Percentiles rank a stretch among this genome's conserved stretches.
phyloP scores from a whole-genome alignment of 331 rosid genomes.

The Rhamnella rubrinervis region DNA sequence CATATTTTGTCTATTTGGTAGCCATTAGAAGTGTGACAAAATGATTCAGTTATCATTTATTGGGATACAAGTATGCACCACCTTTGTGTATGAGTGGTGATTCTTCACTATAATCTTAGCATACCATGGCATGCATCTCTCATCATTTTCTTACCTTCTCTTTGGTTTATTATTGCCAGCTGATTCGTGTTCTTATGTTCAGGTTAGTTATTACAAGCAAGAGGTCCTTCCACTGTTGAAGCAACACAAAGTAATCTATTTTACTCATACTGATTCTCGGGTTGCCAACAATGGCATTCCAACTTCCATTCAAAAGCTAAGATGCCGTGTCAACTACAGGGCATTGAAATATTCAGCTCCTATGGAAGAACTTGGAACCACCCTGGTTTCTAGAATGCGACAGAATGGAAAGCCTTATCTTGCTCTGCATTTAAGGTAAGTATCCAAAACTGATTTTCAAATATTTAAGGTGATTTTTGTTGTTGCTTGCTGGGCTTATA shows the following conservation, averaged over 20 bases:
- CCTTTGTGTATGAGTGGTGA: slow-evolving; percentile 26
- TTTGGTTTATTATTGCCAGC: slow-evolving; percentile 1
- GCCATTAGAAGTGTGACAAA: slow-evolving; percentile 8
- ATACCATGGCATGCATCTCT: slow-evolving; percentile 12
- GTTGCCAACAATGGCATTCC: slow-evolving; percentile 73
- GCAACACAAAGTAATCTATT: slow-evolving; percentile 81
- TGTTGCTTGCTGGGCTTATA: background rate
- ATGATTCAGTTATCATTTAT: slow-evolving; percentile 1
- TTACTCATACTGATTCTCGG: slow-evolving; percentile 93
- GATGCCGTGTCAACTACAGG: slow-evolving; percentile 85
- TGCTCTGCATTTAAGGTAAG: slow-evolving; percentile 94
- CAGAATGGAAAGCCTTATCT: slow-evolving; percentile 68
- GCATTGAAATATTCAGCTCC: slow-evolving; percentile 89
- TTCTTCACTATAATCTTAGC: slow-evolving; percentile 1
- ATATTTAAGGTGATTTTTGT: too few species aligned
- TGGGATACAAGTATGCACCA: slow-evolving; percentile 8
- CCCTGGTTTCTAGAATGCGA: slow-evolving; percentile 83
- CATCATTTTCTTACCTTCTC: slow-evolving; percentile 19
- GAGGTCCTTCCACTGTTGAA: slow-evolving; percentile 84
- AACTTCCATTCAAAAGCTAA: slow-evolving; percentile 68
- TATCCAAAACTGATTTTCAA: slow-evolving; percentile 1
- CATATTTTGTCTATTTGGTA: slow-evolving; percentile 12
- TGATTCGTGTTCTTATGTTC: slow-evolving; percentile 33
- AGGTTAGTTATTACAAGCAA: slow-evolving; percentile 73
- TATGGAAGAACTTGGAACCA: slow-evolving; percentile 70